Conservation (phyloP, 1,284 basidiomycete species). For the Trichosporon inkin region DNA sequence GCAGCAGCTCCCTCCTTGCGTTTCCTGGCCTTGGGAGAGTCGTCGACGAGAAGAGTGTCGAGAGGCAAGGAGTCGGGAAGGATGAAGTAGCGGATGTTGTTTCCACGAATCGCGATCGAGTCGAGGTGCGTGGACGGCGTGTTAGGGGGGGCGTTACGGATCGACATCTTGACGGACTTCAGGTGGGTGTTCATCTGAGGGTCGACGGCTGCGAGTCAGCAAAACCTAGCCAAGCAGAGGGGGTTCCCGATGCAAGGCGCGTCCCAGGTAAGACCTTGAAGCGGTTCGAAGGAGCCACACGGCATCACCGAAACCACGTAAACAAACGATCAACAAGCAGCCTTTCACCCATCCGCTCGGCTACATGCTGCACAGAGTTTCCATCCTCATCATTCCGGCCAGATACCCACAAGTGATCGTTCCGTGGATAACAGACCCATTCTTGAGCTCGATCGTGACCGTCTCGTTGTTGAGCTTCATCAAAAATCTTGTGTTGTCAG, state of each 20-base stretch:
- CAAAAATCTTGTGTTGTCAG: constrained; percentile 71
- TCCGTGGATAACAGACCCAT: constrained; percentile 90
- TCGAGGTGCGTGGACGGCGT: constrained; percentile 60
- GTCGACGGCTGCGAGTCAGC: constrained; percentile 66
- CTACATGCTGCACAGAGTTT: neutral
- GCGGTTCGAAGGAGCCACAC: neutral
- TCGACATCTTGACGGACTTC: constrained; percentile 94
- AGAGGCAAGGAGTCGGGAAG: constrained; percentile 93
- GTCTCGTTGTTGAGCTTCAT: constrained; percentile 99
- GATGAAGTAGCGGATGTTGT: constrained; percentile 81
- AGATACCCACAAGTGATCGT: constrained; percentile 87
- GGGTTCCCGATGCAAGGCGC: neutral
- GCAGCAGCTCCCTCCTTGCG: constrained; percentile 50
- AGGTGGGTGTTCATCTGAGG: constrained; percentile 98
- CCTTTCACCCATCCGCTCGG: neutral
- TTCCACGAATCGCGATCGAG: constrained; percentile 82
- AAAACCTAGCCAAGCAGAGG: neutral
- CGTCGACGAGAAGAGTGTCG: constrained; percentile 94
- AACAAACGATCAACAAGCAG: neutral
- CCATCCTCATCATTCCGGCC: neutral
- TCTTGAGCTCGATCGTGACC: constrained; percentile 96
- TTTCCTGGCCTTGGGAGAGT: constrained; percentile 92
- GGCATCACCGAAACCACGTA: neutral
- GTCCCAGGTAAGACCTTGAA: neutral
- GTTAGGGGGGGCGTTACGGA: constrained; percentile 63